A percentile compares a stretch with the other conserved stretches of the same genome.
Conservation (phyloP, 2,329 filamentous ascomycete species). For the Alternaria gaisen region DNA sequence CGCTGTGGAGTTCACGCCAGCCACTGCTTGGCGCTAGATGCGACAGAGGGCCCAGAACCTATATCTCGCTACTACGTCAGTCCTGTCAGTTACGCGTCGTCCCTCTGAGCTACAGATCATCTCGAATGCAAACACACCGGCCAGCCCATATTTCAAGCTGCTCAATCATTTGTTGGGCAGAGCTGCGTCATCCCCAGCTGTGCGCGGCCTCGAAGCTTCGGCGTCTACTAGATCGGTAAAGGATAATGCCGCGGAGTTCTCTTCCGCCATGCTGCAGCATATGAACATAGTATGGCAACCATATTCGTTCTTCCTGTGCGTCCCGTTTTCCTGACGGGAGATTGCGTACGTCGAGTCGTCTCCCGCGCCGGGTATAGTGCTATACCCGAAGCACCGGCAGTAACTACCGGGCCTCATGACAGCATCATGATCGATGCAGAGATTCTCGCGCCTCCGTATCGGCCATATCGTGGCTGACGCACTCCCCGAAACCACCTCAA, state of each 20-base stretch:
- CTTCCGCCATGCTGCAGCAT: neutral
- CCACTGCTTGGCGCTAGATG: slow-evolving; percentile 24
- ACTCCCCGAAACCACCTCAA: too few relatives aligned
- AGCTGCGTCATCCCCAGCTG: neutral
- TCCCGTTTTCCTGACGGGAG: neutral
- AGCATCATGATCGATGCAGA: neutral
- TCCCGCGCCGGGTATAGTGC: neutral
- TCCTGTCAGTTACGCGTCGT: too few relatives aligned
- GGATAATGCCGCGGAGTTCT: neutral
- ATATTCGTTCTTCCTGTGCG: neutral
- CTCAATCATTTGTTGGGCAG: neutral
- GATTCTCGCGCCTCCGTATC: too few relatives aligned
- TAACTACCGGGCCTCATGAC: neutral
- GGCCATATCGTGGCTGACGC: neutral
- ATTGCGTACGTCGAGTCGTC: neutral
- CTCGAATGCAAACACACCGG: too few relatives aligned
- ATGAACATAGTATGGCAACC: neutral
- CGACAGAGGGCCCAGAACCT: neutral
- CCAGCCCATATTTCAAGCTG: too few relatives aligned
- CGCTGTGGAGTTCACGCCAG: slow-evolving; percentile 20
- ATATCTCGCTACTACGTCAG: too few relatives aligned
- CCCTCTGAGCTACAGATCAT: too few relatives aligned
- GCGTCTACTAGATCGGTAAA: too few relatives aligned
- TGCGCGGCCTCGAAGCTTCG: too few relatives aligned
- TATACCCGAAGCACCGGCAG: neutral